A percentile compares a stretch with the other conserved stretches of the same genome.
Conservation (phyloP, 2,329 filamentous ascomycete genomes). For the Hypoxylon sp. region DNA sequence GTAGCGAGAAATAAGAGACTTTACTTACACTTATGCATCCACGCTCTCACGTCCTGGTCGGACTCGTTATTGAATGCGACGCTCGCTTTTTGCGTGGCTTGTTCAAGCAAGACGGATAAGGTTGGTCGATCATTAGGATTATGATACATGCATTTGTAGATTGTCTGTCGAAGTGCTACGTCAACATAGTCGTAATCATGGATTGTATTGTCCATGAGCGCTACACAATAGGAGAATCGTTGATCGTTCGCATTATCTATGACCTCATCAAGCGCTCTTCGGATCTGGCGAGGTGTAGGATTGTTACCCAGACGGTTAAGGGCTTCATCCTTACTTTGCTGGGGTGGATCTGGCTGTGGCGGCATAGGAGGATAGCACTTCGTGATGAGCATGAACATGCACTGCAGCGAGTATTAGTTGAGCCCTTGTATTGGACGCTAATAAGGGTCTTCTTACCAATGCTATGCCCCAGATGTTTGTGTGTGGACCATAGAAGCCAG, state of each 20-base stretch:
- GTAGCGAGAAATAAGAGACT: not conserved
- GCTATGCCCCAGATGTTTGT: constrained; percentile 49
- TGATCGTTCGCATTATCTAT: not conserved
- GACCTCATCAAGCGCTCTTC: not conserved
- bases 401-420: constrained; percentile 22
- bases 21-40: constrained; percentile 38
- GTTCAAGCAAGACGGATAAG: constrained; percentile 24
- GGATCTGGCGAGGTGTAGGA: too few species aligned
- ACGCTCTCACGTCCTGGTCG: constrained; percentile 37
- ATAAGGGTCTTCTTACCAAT: constrained; percentile 35
- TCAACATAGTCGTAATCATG: constrained; percentile 40
- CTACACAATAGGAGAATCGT: constrained; percentile 44
- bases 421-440: constrained; percentile 2
- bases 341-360: constrained; percentile 42
- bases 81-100: constrained; percentile 19
- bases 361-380: constrained; percentile 20
- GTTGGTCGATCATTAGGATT: constrained; percentile 43
- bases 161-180: constrained; percentile 31
- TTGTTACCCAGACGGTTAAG: too few species aligned
- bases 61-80: constrained; percentile 21
- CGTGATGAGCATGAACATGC: constrained; percentile 51
- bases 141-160: constrained; percentile 48
- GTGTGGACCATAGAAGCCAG: constrained; percentile 44
- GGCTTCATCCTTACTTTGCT: too few species aligned
- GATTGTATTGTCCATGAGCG: constrained; percentile 25